These are phyloP conservation scores for Arthrobotrys iridis DNA, from an alignment of 2,329 filamentous ascomycete species.

Conservation along the genomic window DNA sequence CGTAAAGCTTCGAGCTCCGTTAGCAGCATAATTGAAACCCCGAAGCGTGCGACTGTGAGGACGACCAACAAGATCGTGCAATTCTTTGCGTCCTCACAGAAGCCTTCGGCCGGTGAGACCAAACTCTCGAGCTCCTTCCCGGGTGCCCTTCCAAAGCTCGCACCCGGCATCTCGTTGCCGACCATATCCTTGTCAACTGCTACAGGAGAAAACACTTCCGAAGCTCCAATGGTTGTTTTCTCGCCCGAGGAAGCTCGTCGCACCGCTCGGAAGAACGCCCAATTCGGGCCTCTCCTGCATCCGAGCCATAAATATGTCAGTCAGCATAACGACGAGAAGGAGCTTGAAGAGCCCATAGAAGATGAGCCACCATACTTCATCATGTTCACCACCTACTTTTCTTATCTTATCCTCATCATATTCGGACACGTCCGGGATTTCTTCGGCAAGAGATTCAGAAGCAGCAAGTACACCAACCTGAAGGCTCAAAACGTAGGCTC, in stretches of 20 bases:
- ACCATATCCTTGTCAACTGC: slow-evolving; percentile 92
- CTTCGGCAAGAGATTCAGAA: slow-evolving; percentile 93
- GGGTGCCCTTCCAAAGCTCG: slow-evolving; percentile 64
- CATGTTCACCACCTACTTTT: slow-evolving; percentile 96
- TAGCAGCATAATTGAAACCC: slow-evolving; percentile 53
- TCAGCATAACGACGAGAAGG: slow-evolving; percentile 77
- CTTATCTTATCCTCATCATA: slow-evolving; percentile 93
- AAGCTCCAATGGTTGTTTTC: slow-evolving; percentile 77
- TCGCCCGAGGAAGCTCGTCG: slow-evolving; percentile 82
- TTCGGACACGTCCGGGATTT: slow-evolving; percentile 97
- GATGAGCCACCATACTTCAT: slow-evolving; percentile 98
- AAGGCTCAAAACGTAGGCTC: slow-evolving; percentile 72
- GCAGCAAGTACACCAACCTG: slow-evolving; percentile 85
- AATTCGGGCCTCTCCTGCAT: slow-evolving; percentile 87
- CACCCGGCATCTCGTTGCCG: slow-evolving; percentile 80
- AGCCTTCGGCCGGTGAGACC: slow-evolving; percentile 70
- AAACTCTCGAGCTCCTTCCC: slow-evolving; percentile 59
- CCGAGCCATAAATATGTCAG: slow-evolving; percentile 87
- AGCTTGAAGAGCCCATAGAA: slow-evolving; percentile 83
- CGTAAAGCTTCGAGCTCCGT: slow-evolving; percentile 54
- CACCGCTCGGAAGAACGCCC: slow-evolving; percentile 81
- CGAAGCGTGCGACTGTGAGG: slow-evolving; percentile 62
- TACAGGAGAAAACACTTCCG: slow-evolving; percentile 76
- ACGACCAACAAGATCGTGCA: slow-evolving; percentile 81
- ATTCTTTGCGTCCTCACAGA: slow-evolving; percentile 83